Evolutionary conservation across 2,329 filamentous ascomycete genomes (phyloP).

Genomic region (Fusarium camptoceras): DNA sequence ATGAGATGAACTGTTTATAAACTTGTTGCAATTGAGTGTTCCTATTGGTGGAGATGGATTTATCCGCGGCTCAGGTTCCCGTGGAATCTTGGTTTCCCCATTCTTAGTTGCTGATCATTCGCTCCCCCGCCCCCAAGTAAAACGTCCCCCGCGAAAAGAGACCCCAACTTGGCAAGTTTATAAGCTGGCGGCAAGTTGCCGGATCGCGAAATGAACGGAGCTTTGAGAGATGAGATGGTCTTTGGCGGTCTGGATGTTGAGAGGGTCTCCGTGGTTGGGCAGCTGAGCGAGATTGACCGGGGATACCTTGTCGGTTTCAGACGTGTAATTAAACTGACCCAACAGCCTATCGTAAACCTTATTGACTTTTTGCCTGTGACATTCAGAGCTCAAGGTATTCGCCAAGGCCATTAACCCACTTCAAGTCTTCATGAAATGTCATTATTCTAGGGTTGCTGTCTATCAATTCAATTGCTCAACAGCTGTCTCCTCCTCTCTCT

Average conservation of each 20-base stretch:
- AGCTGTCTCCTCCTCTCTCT: constrained; percentile 24
- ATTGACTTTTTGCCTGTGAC: not conserved
- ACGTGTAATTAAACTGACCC: not conserved
- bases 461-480: not conserved
- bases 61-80: constrained; percentile 37
- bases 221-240: not conserved
- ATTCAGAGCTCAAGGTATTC: not conserved
- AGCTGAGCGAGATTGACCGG: not conserved
- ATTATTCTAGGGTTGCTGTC: not conserved
- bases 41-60: constrained; percentile 13
- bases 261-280: not conserved
- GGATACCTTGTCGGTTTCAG: constrained; percentile 1
- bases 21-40: constrained; percentile 3
- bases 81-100: constrained; percentile 40
- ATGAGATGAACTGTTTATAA: constrained; percentile 9
- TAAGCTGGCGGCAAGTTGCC: constrained; percentile 9
- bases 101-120: constrained; percentile 34
- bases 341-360: not conserved
- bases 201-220: not conserved
- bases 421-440: not conserved
- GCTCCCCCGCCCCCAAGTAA: constrained; percentile 30
- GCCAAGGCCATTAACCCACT: not conserved
- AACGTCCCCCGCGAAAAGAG: constrained; percentile 23
- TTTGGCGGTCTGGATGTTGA: constrained; percentile 5
- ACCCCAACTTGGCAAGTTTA: constrained; percentile 18